These are phyloP conservation scores for Centella asiatica DNA, from an alignment of 129 eudicot genomes.

Conservation along the genomic window DNA sequence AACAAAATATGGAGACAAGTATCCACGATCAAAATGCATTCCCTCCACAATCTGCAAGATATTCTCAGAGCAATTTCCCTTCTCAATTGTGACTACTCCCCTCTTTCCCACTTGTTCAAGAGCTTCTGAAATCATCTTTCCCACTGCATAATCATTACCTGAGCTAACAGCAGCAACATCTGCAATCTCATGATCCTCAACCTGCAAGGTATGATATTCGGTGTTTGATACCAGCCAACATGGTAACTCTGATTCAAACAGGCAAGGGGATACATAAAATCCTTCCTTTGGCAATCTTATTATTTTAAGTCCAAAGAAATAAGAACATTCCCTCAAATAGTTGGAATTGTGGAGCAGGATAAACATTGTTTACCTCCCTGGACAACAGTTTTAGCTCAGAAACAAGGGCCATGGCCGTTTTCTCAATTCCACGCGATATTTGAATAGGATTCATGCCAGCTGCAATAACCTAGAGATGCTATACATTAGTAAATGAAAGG, in stretches of 20 bases:
- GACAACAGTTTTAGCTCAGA: slow-evolving; percentile 67
- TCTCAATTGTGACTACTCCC: slow-evolving; percentile 69
- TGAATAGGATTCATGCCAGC: slow-evolving; percentile 83
- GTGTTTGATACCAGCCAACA: slow-evolving; percentile 20
- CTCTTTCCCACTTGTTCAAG: slow-evolving; percentile 54
- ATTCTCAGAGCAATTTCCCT: slow-evolving; percentile 53
- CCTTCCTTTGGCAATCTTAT: not conserved
- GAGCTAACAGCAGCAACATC: slow-evolving; percentile 89
- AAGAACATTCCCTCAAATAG: not conserved
- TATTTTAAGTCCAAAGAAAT: not conserved
- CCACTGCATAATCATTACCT: slow-evolving; percentile 62
- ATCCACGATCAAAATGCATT: slow-evolving; percentile 90
- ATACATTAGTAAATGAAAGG: not conserved
- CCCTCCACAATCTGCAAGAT: slow-evolving; percentile 60
- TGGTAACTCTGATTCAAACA: slow-evolving; percentile 4
- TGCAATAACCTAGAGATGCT: slow-evolving; percentile 53
- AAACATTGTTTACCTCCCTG: slow-evolving; percentile 46
- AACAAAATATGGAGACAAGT: slow-evolving; percentile 71
- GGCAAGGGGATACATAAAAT: not conserved
- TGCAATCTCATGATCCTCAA: slow-evolving; percentile 83
- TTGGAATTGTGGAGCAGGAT: not conserved
- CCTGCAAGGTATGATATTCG: slow-evolving; percentile 36
- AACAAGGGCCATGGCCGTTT: slow-evolving; percentile 67
- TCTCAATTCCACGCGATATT: slow-evolving; percentile 75
- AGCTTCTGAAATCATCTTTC: slow-evolving; percentile 80